A percentile compares a stretch with the other conserved stretches of the same genome.
These are phyloP conservation scores for Plectranthus barbatus DNA, from an alignment of 257 asterid species.

Conservation along the genomic window DNA sequence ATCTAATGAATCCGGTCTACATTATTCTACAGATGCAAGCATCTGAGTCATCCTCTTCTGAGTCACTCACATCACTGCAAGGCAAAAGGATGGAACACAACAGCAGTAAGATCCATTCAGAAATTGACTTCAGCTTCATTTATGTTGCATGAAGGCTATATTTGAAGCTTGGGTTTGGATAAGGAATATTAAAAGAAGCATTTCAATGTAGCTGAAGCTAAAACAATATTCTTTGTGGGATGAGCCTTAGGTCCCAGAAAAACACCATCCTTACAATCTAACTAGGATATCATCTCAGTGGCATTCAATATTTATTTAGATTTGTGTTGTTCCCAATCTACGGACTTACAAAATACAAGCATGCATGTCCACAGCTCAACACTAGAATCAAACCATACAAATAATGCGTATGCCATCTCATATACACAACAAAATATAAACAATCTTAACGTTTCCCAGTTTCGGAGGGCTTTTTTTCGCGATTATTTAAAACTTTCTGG, in stretches of 20 bases:
- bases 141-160: neutral
- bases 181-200: neutral
- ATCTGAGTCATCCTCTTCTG: conserved; percentile 71
- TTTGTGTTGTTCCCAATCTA: too few relatives aligned
- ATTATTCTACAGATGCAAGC: conserved; percentile 68
- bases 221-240: too few relatives aligned
- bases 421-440: too few relatives aligned
- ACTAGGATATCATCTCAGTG: neutral
- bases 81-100: neutral
- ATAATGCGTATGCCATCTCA: neutral
- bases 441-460: neutral
- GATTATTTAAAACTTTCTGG: conserved; percentile 13
- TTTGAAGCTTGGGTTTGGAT: neutral
- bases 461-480: conserved; percentile 27
- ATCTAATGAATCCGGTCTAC: conserved; percentile 32
- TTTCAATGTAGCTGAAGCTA: too few relatives aligned
- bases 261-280: neutral
- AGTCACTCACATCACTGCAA: conserved; percentile 43
- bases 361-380: too few relatives aligned
- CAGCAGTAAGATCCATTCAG: neutral
- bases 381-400: neutral
- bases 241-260: too few relatives aligned
- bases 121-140: too few relatives aligned
- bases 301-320: too few relatives aligned
- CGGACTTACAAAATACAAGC: too few relatives aligned